Percentiles rank a stretch among this genome's conserved stretches.
phyloP scores from a whole-genome alignment of 139 green algal species.

The Gonium pectorale region DNA sequence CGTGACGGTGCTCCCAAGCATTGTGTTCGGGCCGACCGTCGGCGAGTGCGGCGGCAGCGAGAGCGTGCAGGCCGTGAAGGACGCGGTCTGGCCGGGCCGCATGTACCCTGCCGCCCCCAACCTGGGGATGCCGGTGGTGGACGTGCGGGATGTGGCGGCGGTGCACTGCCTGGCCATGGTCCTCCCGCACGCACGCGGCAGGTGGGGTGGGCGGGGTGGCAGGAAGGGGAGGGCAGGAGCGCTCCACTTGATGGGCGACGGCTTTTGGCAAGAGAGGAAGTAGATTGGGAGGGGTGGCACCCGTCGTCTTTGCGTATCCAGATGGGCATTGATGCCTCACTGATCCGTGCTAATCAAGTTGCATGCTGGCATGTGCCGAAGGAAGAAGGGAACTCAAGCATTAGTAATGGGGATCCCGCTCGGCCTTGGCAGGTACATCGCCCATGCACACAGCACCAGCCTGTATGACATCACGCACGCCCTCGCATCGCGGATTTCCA shows the following conservation, averaged over 20 bases:
- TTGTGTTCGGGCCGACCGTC: conserved; percentile 4
- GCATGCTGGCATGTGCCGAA: too few species aligned
- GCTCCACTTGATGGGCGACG: too few species aligned
- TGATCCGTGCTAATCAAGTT: too few species aligned
- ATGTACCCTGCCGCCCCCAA: background rate
- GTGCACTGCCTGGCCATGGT: conserved; percentile 8
- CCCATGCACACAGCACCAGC: background rate
- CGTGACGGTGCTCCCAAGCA: conserved; percentile 7
- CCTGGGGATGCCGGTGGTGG: background rate
- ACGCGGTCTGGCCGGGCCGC: background rate
- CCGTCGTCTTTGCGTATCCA: too few species aligned
- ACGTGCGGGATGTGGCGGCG: background rate
- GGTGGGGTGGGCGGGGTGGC: background rate
- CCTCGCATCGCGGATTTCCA: background rate
- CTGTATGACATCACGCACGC: background rate
- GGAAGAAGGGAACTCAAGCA: too few species aligned
- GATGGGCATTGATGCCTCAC: too few species aligned
- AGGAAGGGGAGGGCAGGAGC: too few species aligned
- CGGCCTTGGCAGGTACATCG: conserved; percentile 29
- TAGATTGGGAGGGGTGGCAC: too few species aligned
- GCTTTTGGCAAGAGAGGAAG: too few species aligned
- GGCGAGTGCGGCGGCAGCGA: background rate
- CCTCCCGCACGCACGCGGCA: background rate
- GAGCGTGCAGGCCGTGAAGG: background rate
- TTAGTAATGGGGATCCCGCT: too few species aligned